phyloP scores from a whole-genome alignment of 2,329 filamentous ascomycete species.

The Harringtonia lauricola region DNA sequence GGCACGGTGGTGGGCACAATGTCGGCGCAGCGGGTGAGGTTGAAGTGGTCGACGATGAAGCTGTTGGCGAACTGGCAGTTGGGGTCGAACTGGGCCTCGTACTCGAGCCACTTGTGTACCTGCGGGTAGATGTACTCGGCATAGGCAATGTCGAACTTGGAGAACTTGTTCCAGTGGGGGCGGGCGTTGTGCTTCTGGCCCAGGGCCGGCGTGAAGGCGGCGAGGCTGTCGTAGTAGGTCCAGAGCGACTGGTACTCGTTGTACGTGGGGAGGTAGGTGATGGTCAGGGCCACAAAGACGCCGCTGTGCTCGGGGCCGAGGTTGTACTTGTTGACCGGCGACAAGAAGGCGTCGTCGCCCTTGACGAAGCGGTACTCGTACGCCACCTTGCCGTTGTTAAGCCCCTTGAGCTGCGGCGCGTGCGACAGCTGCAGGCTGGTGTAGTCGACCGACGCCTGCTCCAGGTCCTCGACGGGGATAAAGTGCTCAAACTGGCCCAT shows the following conservation, averaged over 20 bases:
- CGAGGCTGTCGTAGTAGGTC: neutral
- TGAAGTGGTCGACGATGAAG: neutral
- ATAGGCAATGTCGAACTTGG: neutral
- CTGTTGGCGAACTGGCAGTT: neutral
- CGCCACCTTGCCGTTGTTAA: neutral
- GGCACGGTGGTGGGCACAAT: neutral
- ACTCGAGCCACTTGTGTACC: neutral
- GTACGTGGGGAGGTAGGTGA: neutral
- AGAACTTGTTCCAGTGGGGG: constrained; percentile 1
- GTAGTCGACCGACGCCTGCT: neutral
- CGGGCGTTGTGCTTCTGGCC: neutral
- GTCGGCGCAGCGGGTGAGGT: neutral
- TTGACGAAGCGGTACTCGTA: neutral
- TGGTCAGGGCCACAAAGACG: neutral
- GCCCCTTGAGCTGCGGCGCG: neutral
- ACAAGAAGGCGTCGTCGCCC: constrained; percentile 1
- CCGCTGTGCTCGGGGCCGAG: neutral
- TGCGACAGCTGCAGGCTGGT: neutral
- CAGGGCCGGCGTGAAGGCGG: neutral
- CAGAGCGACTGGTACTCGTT: neutral
- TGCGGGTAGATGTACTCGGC: neutral
- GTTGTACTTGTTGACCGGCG: neutral
- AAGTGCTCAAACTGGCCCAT: constrained; percentile 1
- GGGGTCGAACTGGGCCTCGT: neutral
- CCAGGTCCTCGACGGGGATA: neutral